A percentile compares a stretch with the other conserved stretches of the same genome.
Conservation (phyloP, 2,329 filamentous ascomycete genomes). For the Diplodia scrobiculata region DNA sequence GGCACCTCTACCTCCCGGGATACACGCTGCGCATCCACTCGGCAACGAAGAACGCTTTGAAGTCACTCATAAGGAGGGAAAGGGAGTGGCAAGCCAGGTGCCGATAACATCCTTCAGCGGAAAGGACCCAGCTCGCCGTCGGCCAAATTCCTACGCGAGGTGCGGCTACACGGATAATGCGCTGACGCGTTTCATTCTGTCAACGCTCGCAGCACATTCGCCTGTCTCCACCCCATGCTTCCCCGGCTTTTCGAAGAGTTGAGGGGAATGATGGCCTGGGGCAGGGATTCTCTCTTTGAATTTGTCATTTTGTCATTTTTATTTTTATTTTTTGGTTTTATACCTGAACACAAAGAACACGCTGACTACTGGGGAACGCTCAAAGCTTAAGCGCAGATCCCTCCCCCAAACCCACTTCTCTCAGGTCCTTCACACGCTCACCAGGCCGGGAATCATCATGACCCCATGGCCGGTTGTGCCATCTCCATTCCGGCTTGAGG, state of each 20-base stretch:
- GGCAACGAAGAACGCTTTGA: too few relatives aligned
- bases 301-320: too few relatives aligned
- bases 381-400: neutral
- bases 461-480: constrained; percentile 24
- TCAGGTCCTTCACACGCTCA: constrained; percentile 31
- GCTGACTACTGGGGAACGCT: neutral
- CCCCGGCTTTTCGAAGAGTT: neutral
- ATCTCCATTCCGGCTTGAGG: constrained; percentile 24
- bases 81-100: too few relatives aligned
- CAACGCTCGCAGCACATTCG: neutral
- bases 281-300: neutral
- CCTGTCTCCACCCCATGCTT: neutral
- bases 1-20: too few relatives aligned
- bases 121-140: neutral
- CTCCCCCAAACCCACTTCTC: constrained; percentile 30
- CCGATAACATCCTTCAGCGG: neutral
- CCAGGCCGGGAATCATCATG: constrained; percentile 31
- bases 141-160: neutral
- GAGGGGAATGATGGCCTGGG: neutral
- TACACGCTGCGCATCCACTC: too few relatives aligned
- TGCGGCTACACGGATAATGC: neutral
- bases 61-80: too few relatives aligned
- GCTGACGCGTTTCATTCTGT: constrained; percentile 3
- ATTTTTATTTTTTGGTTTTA: neutral
- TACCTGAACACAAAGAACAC: neutral